Base-by-base conservation (phyloP, 768 basidiomycete species). In the Leccinum subtestaceum region DNA sequence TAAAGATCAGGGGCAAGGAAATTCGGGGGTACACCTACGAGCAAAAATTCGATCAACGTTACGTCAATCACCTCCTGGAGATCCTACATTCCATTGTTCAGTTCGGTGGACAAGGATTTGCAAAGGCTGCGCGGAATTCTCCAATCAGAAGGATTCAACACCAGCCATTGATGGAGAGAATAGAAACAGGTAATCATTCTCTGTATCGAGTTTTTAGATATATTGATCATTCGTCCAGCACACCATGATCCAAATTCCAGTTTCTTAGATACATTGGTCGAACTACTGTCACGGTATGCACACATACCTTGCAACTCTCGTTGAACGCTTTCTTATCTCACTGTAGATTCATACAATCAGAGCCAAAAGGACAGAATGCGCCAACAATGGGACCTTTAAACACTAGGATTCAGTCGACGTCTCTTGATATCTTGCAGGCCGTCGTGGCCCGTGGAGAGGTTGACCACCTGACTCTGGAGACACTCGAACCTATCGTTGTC, bases 91-190 rank as follows among this genome's bases (percentile, higher is more conserved):
- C 86, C 0, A 78, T 97, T 11, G 83, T 91, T 55, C 84, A 86
- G 36, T 95, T 95, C 67, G 95, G 95, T 1, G 95, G 95, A 2
- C 91, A 93, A 72, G 93, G 91, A 0, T 89, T 97, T 68, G 80
- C 85, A 49, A 90, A 90, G 65, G 81, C 87, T 2, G 87, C 91
- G 0, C 82, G 88, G 55, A 79, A 79, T 12, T 84, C 86, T 1
- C 74, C 76, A 11, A 76, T 94, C 55, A 84, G 81, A 60, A 83
- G 87, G 32, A 86, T 91, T 4, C 77, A 84, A 40, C 84, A 93
- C 68, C 60, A 78, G 6, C 85, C 80, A 3, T 74, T 98, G 9
- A 66, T 85, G 9, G 78, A 84, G 58, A 80, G 90, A 62, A 79
- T 89, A 13, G 81, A 85, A 61, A 64, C 74, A 10, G 80, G 93